Percentiles rank a stretch among this genome's conserved stretches.
Conservation (phyloP, 495 filamentous ascomycete genomes). For the Penicillium daleae region DNA sequence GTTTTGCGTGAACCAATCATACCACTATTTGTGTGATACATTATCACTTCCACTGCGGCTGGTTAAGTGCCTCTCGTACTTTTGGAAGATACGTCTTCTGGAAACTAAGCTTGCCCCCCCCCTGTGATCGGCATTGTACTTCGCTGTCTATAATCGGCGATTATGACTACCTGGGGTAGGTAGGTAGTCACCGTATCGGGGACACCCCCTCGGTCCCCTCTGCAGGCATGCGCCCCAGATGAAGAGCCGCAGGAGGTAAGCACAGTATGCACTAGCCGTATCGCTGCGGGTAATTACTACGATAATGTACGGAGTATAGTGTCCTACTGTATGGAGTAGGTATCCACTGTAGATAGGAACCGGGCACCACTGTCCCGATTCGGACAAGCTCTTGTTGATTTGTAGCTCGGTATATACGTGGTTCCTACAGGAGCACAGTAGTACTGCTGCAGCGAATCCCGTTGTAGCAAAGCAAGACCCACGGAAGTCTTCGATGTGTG, state of each 20-base stretch:
- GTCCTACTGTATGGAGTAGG: not conserved
- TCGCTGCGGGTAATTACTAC: not conserved
- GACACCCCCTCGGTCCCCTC: not conserved
- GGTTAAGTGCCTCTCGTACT: not conserved
- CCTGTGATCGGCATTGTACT: not conserved
- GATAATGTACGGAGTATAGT: not conserved
- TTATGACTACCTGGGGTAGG: not conserved
- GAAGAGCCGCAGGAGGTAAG: not conserved
- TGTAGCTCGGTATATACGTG: not conserved
- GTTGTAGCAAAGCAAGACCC: not conserved
- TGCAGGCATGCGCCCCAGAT: not conserved
- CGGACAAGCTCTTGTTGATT: not conserved
- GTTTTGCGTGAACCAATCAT: conserved; percentile 1
- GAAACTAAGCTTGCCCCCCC: not conserved
- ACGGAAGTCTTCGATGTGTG: not conserved
- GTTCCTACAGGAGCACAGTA: not conserved
- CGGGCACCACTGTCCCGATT: not conserved
- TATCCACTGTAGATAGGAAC: not conserved
- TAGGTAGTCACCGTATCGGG: not conserved
- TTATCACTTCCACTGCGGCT: too few relatives aligned
- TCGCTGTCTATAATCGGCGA: not conserved
- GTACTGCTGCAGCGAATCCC: not conserved
- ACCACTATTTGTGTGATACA: not conserved
- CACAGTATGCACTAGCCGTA: not conserved
- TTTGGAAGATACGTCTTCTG: not conserved